Evolutionary conservation across 805 yeast genomes (phyloP), one percentile per base, ranked within the genome.

Genomic region (Teunomyces atbi): DNA sequence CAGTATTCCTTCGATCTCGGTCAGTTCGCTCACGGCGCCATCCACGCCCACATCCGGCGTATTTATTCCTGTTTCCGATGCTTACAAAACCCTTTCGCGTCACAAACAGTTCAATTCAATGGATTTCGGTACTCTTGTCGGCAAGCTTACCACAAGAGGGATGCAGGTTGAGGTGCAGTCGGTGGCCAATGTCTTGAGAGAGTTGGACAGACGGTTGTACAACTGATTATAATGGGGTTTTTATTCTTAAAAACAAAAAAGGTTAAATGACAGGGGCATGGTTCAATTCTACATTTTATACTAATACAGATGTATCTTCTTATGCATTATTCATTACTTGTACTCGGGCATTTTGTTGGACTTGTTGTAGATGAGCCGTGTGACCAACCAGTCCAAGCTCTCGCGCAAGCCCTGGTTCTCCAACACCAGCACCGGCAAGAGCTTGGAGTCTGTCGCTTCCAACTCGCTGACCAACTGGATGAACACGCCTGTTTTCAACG

Each of bases 101-200:
- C 96, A 89, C 63, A 84, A 85, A 57, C 81, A 83, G 54, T 89
- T 89, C 66, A 77, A 79, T 47, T 72, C 80, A 6, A 88, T 84
- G 15, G 94, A 88, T 51, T 81, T 89, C 58, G 79, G 86, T 45
- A 79, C 83, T 2, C 70, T 89, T 50, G 90, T 89, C 4, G 86
- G 86, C 11, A 81, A 84, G 55, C 74, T 89, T 53, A 81, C 85
- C 26, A 86, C 95, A 1, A 73, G 86, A 51, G 96, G 96, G 3
- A 86, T 87, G 85, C 89, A 85, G 57, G 96, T 90, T 40, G 97
- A 90, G 59, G 96, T 87, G n/a, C 89, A 85, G 57, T 81, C 89
- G 55, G 94, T 90, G 28, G 96, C 94, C 26, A 85, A 86, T 56
- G 90, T 89, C 16, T 68, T 89, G 51, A 73, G 96, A 29, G 94